phyloP scores from a whole-genome alignment of 805 yeast genomes.

The Tetrapisispora nanseiensis region DNA sequence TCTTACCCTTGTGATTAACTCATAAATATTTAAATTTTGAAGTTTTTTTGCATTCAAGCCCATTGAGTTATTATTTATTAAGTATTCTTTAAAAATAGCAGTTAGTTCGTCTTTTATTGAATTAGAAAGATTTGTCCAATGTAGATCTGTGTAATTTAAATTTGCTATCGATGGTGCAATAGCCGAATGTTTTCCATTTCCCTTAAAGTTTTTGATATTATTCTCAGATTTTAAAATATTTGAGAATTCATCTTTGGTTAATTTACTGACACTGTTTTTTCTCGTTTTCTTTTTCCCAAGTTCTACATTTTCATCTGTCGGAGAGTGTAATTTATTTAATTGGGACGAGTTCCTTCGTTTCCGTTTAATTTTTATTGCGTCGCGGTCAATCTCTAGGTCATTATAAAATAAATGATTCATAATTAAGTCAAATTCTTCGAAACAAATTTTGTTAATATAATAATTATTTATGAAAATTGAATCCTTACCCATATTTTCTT shows the following conservation, averaged over 20 bases:
- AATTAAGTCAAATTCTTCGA: conserved; percentile 2
- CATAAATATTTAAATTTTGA: conserved; percentile 11
- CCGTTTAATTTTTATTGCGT: background rate
- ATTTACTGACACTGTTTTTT: background rate
- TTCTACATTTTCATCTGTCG: background rate
- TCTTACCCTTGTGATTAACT: conserved; percentile 55
- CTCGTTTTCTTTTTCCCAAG: background rate
- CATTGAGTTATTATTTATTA: conserved; percentile 8
- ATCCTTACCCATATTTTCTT: background rate
- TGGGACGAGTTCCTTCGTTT: background rate
- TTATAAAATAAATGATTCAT: conserved; percentile 4
- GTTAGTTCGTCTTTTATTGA: conserved; percentile 13
- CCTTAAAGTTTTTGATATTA: background rate
- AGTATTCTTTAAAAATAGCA: conserved; percentile 8
- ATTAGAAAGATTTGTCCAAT: conserved; percentile 24
- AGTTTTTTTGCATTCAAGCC: conserved; percentile 2
- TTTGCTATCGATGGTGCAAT: background rate
- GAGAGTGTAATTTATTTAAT: background rate
- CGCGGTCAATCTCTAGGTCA: background rate
- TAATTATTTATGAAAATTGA: background rate
- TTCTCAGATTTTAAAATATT: background rate
- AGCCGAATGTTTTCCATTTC: background rate
- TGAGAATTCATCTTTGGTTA: background rate
- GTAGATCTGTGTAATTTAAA: conserved; percentile 21
- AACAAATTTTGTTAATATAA: conserved; percentile 1